These are phyloP conservation scores for Angomonas deanei DNA, from an alignment of 208 protist species.

Conservation along the genomic window DNA sequence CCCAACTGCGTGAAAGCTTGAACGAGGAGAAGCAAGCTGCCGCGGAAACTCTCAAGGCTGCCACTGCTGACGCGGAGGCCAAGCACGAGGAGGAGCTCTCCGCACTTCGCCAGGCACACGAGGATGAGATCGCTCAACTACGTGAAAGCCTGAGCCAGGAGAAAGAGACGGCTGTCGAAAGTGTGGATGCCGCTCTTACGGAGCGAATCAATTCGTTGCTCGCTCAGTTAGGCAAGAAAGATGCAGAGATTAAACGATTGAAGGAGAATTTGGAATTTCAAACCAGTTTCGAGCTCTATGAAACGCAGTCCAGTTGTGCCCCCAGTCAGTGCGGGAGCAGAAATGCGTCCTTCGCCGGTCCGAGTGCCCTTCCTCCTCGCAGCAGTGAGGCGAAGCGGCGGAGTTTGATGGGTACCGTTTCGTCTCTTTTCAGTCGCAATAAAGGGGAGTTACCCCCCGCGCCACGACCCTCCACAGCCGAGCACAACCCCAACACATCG, in stretches of 20 bases:
- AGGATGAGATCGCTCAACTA: neutral
- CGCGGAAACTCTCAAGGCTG: too few relatives aligned
- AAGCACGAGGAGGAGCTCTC: neutral
- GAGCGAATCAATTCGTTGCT: neutral
- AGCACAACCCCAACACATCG: too few relatives aligned
- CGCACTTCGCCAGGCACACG: neutral
- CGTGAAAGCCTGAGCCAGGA: neutral
- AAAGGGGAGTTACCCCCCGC: neutral
- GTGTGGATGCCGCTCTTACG: neutral
- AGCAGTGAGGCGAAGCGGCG: neutral
- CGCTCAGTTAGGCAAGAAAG: slow-evolving; percentile 8
- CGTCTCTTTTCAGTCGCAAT: neutral
- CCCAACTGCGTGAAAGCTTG: neutral
- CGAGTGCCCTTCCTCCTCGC: neutral
- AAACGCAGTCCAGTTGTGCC: slow-evolving; percentile 20
- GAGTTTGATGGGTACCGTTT: neutral
- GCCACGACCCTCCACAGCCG: neutral
- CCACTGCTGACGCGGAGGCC: too few relatives aligned
- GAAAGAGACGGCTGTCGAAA: neutral
- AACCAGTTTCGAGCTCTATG: slow-evolving; percentile 34
- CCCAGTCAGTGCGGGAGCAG: neutral
- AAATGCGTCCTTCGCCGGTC: neutral
- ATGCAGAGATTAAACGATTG: slow-evolving; percentile 23
- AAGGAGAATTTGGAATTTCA: slow-evolving; percentile 49
- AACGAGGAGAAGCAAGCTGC: too few relatives aligned